phyloP scores from a whole-genome alignment of 1,139 yeast species.

The Taiozyma sp. region DNA sequence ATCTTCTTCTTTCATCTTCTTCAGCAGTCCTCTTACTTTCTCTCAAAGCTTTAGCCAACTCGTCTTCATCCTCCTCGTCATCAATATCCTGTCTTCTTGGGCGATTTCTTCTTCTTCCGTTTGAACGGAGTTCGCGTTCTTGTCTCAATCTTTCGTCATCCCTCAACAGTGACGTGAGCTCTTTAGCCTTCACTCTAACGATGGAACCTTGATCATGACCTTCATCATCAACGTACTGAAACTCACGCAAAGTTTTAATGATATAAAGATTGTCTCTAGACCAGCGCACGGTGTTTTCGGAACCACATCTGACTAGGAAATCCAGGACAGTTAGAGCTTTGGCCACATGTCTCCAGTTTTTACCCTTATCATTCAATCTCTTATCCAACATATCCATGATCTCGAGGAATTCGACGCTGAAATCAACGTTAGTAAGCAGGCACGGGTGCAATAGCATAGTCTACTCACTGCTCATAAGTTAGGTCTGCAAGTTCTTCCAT shows the following conservation, averaged over 20 bases:
- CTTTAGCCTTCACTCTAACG: constrained; percentile 89
- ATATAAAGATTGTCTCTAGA: constrained; percentile 86
- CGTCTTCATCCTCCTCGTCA: constrained; percentile 59
- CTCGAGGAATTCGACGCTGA: constrained; percentile 71
- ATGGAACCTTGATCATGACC: constrained; percentile 89
- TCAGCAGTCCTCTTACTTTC: constrained; percentile 82
- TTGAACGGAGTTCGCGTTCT: constrained; percentile 55
- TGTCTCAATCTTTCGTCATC: constrained; percentile 81
- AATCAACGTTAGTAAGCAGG: not conserved
- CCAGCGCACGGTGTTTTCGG: constrained; percentile 93
- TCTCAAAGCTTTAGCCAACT: constrained; percentile 77
- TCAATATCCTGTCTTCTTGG: constrained; percentile 12
- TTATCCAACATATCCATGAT: constrained; percentile 96
- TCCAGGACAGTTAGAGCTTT: constrained; percentile 87
- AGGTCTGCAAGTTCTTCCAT: constrained; percentile 81
- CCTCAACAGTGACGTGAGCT: constrained; percentile 68
- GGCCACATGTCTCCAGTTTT: constrained; percentile 96
- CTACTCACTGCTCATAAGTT: constrained; percentile 49
- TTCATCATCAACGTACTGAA: constrained; percentile 73
- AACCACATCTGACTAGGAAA: constrained; percentile 80
- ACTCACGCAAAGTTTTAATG: constrained; percentile 88
- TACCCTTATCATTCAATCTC: constrained; percentile 93
- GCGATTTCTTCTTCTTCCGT: constrained; percentile 26
- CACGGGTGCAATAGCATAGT: not conserved
- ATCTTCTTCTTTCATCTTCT: constrained; percentile 67